A percentile compares a stretch with the other conserved stretches of the same genome.
Conservation (phyloP, 2,329 filamentous ascomycete genomes). For the Exophiala calicioides region DNA sequence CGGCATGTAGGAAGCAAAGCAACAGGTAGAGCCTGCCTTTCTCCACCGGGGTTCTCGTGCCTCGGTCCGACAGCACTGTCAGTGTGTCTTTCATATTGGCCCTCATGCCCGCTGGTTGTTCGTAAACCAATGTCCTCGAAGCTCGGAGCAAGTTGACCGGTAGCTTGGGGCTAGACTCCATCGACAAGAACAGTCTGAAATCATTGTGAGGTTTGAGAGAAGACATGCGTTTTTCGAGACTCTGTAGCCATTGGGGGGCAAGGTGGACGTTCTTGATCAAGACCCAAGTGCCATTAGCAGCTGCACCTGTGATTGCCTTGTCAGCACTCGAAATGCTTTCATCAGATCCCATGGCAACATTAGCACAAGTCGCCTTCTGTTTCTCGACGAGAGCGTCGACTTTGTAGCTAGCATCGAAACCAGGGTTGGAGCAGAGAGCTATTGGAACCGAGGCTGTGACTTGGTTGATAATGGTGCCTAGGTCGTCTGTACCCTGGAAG, state of each 20-base stretch:
- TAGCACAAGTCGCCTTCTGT: constrained; percentile 78
- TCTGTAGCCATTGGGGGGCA: constrained; percentile 93
- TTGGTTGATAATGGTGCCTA: constrained; percentile 80
- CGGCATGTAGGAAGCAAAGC: constrained; percentile 90
- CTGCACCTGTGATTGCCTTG: constrained; percentile 90
- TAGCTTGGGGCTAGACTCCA: constrained; percentile 96
- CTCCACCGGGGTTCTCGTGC: constrained; percentile 82
- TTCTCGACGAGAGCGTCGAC: constrained; percentile 92
- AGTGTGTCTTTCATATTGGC: constrained; percentile 99
- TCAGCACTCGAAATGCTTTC: constrained; percentile 90
- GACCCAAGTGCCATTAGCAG: constrained; percentile 91
- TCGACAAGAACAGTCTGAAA: constrained; percentile 94
- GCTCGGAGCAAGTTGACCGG: constrained; percentile 93
- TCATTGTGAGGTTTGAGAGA: constrained; percentile 89
- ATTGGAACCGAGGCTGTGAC: constrained; percentile 83
- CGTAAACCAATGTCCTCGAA: constrained; percentile 93
- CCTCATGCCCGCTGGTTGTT: constrained; percentile 92
- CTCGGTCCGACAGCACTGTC: constrained; percentile 73
- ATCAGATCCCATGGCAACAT: constrained; percentile 98
- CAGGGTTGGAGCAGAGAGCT: constrained; percentile 88
- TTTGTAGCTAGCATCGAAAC: constrained; percentile 98
- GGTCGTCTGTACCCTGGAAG: constrained; percentile 80
- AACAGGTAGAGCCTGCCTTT: constrained; percentile 86
- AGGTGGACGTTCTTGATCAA: constrained; percentile 98
- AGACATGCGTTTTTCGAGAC: constrained; percentile 93